Evolutionary conservation across 441 rosid species (phyloP).

Genomic region (Monsonia emarginata): DNA sequence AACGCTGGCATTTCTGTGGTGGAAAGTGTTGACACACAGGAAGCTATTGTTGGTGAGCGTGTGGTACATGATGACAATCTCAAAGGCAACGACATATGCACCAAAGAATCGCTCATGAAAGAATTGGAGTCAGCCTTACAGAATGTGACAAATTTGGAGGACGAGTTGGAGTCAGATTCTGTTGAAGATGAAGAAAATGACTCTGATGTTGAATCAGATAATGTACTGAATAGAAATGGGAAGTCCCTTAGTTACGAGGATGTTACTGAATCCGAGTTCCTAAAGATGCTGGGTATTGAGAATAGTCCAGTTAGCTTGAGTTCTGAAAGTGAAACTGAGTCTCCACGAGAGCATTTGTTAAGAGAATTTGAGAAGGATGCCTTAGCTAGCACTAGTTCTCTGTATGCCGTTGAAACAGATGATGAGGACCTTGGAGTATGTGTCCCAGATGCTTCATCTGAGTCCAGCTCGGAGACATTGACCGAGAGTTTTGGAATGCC

Average conservation of each 20-base stretch:
- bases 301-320: conserved; percentile 56
- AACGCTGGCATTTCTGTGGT: conserved; percentile 24
- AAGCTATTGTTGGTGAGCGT: conserved; percentile 20
- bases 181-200: conserved; percentile 39
- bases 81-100: conserved; percentile 29
- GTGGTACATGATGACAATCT: conserved; percentile 20
- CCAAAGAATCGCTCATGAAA: conserved; percentile 57
- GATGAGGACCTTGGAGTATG: conserved; percentile 34
- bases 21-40: conserved; percentile 21
- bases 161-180: conserved; percentile 30
- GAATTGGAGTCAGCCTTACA: conserved; percentile 66
- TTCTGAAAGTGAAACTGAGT: conserved; percentile 80
- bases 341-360: conserved; percentile 78
- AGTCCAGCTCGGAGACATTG: conserved; percentile 26
- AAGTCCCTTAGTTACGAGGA: conserved; percentile 42
- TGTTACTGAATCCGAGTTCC: conserved; percentile 52
- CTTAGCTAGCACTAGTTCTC: conserved; percentile 40
- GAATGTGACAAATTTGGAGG: conserved; percentile 46
- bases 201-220: conserved; percentile 25
- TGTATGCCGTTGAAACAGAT: conserved; percentile 44
- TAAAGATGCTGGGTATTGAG: conserved; percentile 73
- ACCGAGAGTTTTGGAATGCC: conserved; percentile 42
- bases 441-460: conserved; percentile 26
- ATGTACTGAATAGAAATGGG: conserved; percentile 23
- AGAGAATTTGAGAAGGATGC: conserved; percentile 80